Evolutionary conservation across 192 early-diverging fungal genomes (phyloP).

Genomic region (Coemansia sp.): DNA sequence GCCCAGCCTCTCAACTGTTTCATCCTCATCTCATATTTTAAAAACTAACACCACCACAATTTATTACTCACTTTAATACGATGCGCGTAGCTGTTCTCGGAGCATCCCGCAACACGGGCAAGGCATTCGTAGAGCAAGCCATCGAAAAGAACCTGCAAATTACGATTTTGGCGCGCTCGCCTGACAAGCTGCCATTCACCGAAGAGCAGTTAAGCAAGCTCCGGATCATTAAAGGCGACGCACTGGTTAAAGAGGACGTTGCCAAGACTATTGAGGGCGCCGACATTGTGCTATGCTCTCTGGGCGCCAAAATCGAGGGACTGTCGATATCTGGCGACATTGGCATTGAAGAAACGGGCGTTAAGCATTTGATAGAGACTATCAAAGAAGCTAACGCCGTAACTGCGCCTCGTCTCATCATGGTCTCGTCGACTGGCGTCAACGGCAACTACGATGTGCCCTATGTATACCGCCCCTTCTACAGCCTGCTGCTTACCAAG

Average conservation of each 20-base stretch:
- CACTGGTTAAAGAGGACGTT: slow-evolving; percentile 30
- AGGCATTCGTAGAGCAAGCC: slow-evolving; percentile 40
- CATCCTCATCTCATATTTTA: background rate
- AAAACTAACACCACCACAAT: background rate
- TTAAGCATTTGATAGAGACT: slow-evolving; percentile 14
- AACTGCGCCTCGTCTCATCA: slow-evolving; percentile 36
- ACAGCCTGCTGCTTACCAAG: slow-evolving; percentile 13
- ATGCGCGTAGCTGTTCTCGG: slow-evolving; percentile 43
- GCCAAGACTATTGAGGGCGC: slow-evolving; percentile 36
- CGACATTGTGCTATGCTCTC: slow-evolving; percentile 39
- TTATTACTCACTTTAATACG: background rate
- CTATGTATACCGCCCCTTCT: slow-evolving; percentile 27
- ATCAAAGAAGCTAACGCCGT: slow-evolving; percentile 28
- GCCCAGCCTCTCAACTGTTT: background rate
- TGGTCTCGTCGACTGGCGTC: slow-evolving; percentile 51
- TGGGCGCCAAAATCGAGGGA: slow-evolving; percentile 35
- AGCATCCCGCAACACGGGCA: slow-evolving; percentile 44
- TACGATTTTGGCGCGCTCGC: slow-evolving; percentile 42
- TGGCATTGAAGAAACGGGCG: slow-evolving; percentile 29
- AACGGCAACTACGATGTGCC: slow-evolving; percentile 36
- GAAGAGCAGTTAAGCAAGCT: slow-evolving; percentile 38
- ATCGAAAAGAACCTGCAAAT: slow-evolving; percentile 21
- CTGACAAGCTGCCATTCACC: slow-evolving; percentile 45
- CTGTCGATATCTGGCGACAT: slow-evolving; percentile 18
- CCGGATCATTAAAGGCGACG: slow-evolving; percentile 48